Evolutionary conservation across 1,284 basidiomycete species (phyloP).

Genomic region (Rhodotorula glutinis): DNA sequence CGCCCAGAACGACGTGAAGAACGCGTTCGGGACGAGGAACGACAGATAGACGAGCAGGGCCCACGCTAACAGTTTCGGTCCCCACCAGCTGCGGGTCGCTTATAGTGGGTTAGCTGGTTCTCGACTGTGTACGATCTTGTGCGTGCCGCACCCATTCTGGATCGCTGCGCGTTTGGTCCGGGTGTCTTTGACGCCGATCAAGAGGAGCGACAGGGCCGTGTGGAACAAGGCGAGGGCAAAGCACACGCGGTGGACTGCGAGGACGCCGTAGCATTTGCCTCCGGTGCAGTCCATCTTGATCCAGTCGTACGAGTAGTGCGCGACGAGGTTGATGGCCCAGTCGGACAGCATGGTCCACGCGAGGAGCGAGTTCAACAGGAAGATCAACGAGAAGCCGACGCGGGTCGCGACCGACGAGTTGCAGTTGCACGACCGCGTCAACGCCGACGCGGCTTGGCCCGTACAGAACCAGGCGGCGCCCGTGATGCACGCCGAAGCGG

Average conservation of each 20-base stretch:
- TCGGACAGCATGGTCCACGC: conserved; percentile 95
- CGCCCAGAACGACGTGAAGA: conserved; percentile 91
- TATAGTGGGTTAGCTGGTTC: too few relatives aligned
- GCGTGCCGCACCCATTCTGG: conserved; percentile 99
- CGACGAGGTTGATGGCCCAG: conserved; percentile 78
- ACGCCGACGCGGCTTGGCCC: conserved; percentile 61
- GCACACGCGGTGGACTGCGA: conserved; percentile 97
- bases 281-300: conserved; percentile 95
- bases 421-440: conserved; percentile 98
- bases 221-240: conserved; percentile 92
- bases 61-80: conserved; percentile 89
- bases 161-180: conserved; percentile 85
- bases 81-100: conserved; percentile 97
- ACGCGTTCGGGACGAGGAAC: conserved; percentile 90
- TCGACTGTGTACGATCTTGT: too few relatives aligned
- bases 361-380: conserved; percentile 90
- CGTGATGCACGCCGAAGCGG: conserved; percentile 46
- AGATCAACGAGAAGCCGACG: conserved; percentile 94
- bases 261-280: conserved; percentile 91
- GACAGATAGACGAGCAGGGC: conserved; percentile 69
- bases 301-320: conserved; percentile 92
- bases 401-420: conserved; percentile 97
- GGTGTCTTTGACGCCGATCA: conserved; percentile 86
- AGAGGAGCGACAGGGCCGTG: conserved; percentile 68
- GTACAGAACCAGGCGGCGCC: conserved; percentile 50